These are phyloP conservation scores for Plasmodium ovale DNA, from an alignment of 169 alveolate species.

Conservation along the genomic window DNA sequence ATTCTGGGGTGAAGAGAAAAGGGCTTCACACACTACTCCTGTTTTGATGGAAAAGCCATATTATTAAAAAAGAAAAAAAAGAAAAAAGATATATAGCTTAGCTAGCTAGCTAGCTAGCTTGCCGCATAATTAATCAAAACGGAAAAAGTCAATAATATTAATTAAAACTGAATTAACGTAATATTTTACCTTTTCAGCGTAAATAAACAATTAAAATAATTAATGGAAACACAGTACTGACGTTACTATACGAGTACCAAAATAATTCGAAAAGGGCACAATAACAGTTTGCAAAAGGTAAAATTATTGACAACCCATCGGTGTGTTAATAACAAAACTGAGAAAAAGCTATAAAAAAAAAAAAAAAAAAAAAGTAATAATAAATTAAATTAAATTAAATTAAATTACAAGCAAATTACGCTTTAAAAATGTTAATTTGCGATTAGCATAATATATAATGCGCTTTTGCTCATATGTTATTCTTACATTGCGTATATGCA, in stretches of 20 bases:
- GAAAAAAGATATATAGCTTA: not conserved
- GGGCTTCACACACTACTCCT: slow-evolving; percentile 74
- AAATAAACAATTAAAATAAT: not conserved
- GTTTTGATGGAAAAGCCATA: slow-evolving; percentile 73
- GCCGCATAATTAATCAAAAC: not conserved
- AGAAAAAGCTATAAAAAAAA: slow-evolving; percentile 3
- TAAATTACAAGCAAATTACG: not conserved
- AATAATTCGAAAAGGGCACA: not conserved
- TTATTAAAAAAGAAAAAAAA: slow-evolving; percentile 34
- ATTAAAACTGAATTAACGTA: too few species aligned
- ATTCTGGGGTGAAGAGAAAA: slow-evolving; percentile 76
- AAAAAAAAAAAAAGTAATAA: not conserved
- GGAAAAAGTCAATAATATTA: not conserved
- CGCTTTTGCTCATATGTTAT: too few species aligned
- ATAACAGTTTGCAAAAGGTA: too few species aligned
- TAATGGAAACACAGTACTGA: not conserved
- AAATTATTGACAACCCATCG: too few species aligned
- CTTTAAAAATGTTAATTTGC: not conserved
- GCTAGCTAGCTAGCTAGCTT: not conserved
- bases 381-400: not conserved
- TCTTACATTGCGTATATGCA: too few species aligned
- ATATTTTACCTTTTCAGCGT: too few species aligned
- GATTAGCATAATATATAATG: too few species aligned
- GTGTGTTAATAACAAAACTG: too few species aligned
- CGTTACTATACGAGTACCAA: not conserved